phyloP scores from a whole-genome alignment of 2,329 filamentous ascomycete genomes.

The Dryadomyces quercivorus region DNA sequence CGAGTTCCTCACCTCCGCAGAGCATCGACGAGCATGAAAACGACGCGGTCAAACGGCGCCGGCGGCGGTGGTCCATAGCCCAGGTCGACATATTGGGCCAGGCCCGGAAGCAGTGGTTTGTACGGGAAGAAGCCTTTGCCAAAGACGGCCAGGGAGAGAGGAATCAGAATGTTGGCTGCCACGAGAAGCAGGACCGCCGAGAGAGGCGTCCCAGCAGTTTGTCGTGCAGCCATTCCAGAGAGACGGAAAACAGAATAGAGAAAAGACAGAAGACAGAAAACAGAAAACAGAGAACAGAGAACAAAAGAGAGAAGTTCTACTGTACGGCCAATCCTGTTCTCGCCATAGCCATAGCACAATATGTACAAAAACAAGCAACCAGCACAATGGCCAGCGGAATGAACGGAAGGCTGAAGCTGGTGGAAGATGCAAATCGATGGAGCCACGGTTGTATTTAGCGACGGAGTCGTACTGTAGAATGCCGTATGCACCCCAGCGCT shows the following conservation, averaged over 20 bases:
- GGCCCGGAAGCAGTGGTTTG: conserved; percentile 80
- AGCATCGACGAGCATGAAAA: conserved; percentile 98
- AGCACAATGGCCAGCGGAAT: background rate
- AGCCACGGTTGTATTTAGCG: background rate
- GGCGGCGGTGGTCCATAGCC: conserved; percentile 43
- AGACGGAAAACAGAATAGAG: background rate
- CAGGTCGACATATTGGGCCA: conserved; percentile 55
- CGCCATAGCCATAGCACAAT: background rate
- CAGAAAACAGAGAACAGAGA: background rate
- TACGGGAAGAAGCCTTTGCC: conserved; percentile 94
- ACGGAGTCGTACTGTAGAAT: background rate
- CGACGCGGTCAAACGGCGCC: conserved; percentile 72
- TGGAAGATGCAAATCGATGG: background rate
- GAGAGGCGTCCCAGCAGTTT: background rate
- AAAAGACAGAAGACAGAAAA: background rate
- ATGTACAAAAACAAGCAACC: background rate
- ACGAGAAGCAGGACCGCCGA: conserved; percentile 34
- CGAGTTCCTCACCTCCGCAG: conserved; percentile 55
- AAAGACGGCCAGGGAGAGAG: conserved; percentile 63
- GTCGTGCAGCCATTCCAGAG: background rate
- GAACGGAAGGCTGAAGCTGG: background rate
- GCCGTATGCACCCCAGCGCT: background rate
- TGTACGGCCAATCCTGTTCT: background rate
- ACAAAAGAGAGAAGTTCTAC: background rate
- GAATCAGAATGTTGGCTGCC: conserved; percentile 65